Evolutionary conservation across 305 asterid species (phyloP), one percentile per base, ranked within the genome.

Genomic region (Fraxinus ornus): DNA sequence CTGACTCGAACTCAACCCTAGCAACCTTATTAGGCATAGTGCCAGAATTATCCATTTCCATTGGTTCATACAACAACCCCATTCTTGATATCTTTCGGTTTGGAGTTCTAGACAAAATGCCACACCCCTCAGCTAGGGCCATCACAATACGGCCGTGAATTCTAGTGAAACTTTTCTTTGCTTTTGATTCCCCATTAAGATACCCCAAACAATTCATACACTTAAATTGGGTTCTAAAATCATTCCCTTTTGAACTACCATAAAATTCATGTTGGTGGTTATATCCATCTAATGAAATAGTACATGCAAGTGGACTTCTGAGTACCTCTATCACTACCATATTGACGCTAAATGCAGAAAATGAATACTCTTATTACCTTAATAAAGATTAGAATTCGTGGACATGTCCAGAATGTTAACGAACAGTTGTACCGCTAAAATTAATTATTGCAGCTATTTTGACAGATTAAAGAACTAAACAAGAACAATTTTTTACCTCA

Each of bases 291-390:
- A 79, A 7, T 10, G 90, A 85, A 84, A 82, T 41, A 47, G 84
- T 86, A 77, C 80, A 66, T 44, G 82, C 62, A 21, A 87, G 76
- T 22, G 89, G 82, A 85, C 39, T 75, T 83, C 60, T 77, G 30
- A 83, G 72, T 22, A 90, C 81, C 83, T 86, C 93, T 2, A 79
- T 85, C 92, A 92, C 87, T 35, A 77, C 68, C 89, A 84, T 83
- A 79, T 68, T 76, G 39, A 87, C 78, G 80, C 79, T 60, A 82
- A 55, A 81, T 70, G 70, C 85, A 22, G 71, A 85, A 44, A 57
- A 35, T 21, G n/a, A 13, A 22, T 62, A 70, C 10, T 5, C 64
- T 15, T 77, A 80, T 24, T 52, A 52, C 44, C 75, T 28, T 44
- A 60, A 19, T 26, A 33, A 15, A 22, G 80, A 78, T 24, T 66